A percentile compares a stretch with the other conserved stretches of the same genome.
These are phyloP conservation scores for Thelonectria rubi DNA, from an alignment of 2,329 filamentous ascomycete species.

Conservation along the genomic window DNA sequence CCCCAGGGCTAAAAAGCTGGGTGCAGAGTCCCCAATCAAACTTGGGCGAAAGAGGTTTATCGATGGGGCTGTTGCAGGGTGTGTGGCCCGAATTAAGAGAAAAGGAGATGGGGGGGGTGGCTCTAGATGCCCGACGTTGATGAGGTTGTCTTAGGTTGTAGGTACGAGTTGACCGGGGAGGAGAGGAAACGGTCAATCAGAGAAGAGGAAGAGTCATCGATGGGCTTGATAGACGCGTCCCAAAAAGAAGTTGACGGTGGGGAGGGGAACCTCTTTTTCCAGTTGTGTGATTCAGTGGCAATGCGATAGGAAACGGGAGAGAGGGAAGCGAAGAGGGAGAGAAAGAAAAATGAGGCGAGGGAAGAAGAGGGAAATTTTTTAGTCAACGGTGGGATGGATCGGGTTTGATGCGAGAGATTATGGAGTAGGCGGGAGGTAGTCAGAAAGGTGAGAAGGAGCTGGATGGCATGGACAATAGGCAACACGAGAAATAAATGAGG, in stretches of 20 bases:
- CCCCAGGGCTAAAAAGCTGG: slow-evolving; percentile 36
- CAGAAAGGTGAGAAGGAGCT: slow-evolving; percentile 6
- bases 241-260: neutral
- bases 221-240: too few species aligned
- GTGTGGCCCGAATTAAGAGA: slow-evolving; percentile 23
- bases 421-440: slow-evolving; percentile 13
- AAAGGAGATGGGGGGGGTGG: neutral
- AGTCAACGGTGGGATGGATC: slow-evolving; percentile 12
- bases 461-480: slow-evolving; percentile 3
- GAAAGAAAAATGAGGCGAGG: slow-evolving; percentile 9
- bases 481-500: slow-evolving; percentile 11
- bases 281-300: neutral
- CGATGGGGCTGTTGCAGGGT: slow-evolving; percentile 21
- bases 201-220: neutral
- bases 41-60: slow-evolving; percentile 31
- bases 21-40: slow-evolving; percentile 32
- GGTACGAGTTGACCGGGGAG: too few species aligned
- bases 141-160: too few species aligned
- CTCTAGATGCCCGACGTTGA: neutral
- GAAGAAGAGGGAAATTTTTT: slow-evolving; percentile 4
- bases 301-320: slow-evolving; percentile 7
- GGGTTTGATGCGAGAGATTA: slow-evolving; percentile 20
- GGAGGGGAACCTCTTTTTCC: neutral
- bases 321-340: neutral
- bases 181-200: neutral